These are phyloP conservation scores for Ciborinia camelliae DNA, from an alignment of 2,329 filamentous ascomycete genomes.

Conservation along the genomic window DNA sequence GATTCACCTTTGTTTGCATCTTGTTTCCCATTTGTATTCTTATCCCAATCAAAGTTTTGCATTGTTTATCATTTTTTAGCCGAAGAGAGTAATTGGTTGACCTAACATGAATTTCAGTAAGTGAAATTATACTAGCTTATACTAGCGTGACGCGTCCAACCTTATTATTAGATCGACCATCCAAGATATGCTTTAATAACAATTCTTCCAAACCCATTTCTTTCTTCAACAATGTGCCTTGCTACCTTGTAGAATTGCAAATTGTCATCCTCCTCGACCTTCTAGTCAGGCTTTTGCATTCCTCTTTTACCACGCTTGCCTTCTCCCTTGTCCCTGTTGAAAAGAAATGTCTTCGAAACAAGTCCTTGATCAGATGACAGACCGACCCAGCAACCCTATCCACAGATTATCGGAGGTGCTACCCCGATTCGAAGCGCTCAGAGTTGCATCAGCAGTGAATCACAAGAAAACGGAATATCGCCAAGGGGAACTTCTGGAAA, in stretches of 20 bases:
- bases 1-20: background rate
- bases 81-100: background rate
- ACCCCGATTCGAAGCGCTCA: background rate
- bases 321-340: background rate
- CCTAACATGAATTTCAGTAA: background rate
- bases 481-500: background rate
- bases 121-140: conserved; percentile 2
- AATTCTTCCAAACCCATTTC: background rate
- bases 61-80: background rate
- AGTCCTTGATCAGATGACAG: background rate
- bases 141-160: background rate
- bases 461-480: conserved; percentile 1
- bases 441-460: background rate
- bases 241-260: background rate
- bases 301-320: background rate
- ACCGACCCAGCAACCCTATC: background rate
- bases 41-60: background rate
- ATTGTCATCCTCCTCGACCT: background rate
- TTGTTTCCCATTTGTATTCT: too few relatives aligned
- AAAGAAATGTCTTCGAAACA: background rate
- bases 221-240: background rate
- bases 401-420: background rate
- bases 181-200: background rate
- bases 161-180: background rate
- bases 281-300: too few relatives aligned